Conservation (phyloP, 148 eudicot species). For the Spergularia marina region DNA sequence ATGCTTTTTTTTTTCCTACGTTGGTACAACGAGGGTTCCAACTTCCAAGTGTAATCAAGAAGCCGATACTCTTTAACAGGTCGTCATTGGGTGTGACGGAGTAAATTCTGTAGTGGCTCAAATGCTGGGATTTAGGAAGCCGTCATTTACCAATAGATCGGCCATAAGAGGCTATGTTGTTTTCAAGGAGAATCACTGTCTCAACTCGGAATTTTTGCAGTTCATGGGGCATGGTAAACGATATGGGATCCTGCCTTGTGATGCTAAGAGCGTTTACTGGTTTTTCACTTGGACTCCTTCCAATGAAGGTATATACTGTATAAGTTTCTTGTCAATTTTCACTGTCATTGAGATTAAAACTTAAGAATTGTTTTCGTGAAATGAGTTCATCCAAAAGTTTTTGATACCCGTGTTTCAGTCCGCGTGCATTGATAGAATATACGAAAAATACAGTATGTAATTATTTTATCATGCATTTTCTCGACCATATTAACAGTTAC, state of each 20-base stretch:
- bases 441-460: no score
- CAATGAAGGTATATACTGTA: conserved; percentile 32
- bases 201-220: conserved; percentile 42
- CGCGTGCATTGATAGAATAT: no score
- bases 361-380: conserved; percentile 16
- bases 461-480: neutral
- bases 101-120: conserved; percentile 54
- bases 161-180: conserved; percentile 39
- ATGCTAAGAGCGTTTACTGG: conserved; percentile 43
- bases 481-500: neutral
- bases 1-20: no score
- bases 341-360: no score
- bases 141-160: conserved; percentile 33
- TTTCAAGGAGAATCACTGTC: conserved; percentile 38
- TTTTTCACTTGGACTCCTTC: conserved; percentile 45
- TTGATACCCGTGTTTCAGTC: no score
- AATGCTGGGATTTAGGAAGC: conserved; percentile 42
- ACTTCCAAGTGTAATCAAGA: no score
- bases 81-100: conserved; percentile 56
- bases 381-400: neutral
- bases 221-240: conserved; percentile 44
- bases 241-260: conserved; percentile 48
- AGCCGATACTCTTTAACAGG: conserved; percentile 19
- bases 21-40: no score
- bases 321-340: no score